These are phyloP conservation scores for Plasmodium blacklocki DNA, from an alignment of 169 alveolate genomes.

Conservation along the genomic window DNA sequence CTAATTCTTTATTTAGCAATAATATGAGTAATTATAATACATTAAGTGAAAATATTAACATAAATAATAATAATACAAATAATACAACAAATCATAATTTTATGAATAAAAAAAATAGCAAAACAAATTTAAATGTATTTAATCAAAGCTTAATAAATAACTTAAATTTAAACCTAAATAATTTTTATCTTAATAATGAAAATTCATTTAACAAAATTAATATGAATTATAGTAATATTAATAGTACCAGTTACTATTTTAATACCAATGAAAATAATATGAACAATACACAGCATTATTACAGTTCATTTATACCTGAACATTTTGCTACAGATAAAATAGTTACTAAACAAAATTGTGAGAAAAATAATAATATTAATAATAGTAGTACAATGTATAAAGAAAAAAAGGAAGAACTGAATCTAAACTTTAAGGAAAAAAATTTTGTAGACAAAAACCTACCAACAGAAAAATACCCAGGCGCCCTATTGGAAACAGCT, in stretches of 20 bases:
- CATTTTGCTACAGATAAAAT: slow-evolving; percentile 3
- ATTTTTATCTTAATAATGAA: slow-evolving; percentile 22
- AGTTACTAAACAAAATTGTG: not conserved
- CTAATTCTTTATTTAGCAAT: slow-evolving; percentile 3
- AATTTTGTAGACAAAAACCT: slow-evolving; percentile 42
- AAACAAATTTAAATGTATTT: slow-evolving; percentile 20
- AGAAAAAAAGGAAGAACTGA: slow-evolving; percentile 43
- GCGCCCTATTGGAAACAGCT: slow-evolving; percentile 18
- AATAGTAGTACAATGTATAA: slow-evolving; percentile 27
- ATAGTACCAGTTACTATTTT: slow-evolving; percentile 21
- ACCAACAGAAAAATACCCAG: slow-evolving; percentile 18
- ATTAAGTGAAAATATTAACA: slow-evolving; percentile 1
- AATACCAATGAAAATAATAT: slow-evolving; percentile 14
- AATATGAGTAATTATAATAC: not conserved
- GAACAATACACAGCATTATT: slow-evolving; percentile 21
- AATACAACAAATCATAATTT: slow-evolving; percentile 11
- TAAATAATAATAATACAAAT: slow-evolving; percentile 3
- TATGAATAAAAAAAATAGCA: slow-evolving; percentile 31
- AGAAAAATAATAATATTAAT: slow-evolving; percentile 12
- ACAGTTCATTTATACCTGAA: slow-evolving; percentile 8
- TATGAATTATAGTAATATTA: slow-evolving; percentile 27
- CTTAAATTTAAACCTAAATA: slow-evolving; percentile 12
- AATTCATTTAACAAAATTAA: slow-evolving; percentile 32
- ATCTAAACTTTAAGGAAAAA: slow-evolving; percentile 20
- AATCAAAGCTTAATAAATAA: slow-evolving; percentile 30